Percentiles rank a stretch among this genome's conserved stretches.
Conservation (phyloP, 2,329 filamentous ascomycete genomes). For the Tolypocladium capitatum region DNA sequence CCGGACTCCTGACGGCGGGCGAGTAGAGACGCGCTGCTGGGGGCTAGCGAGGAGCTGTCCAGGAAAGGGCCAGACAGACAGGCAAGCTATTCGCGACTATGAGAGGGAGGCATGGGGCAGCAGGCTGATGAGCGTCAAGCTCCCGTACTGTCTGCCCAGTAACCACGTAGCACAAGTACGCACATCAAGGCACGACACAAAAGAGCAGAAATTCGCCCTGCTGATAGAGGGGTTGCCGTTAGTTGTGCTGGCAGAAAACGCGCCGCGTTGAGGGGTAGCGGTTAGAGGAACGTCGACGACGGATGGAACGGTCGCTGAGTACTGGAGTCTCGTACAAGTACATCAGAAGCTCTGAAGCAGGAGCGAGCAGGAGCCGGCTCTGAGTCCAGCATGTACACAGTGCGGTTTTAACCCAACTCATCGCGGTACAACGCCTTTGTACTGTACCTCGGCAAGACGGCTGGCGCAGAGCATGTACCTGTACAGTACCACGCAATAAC, state of each 20-base stretch:
- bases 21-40: background rate
- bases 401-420: constrained; percentile 11
- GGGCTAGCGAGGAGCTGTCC: background rate
- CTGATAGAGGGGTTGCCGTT: background rate
- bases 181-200: background rate
- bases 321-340: no score
- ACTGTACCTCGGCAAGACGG: constrained; percentile 22
- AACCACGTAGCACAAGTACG: background rate
- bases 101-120: background rate
- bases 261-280: background rate
- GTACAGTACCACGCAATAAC: constrained; percentile 23
- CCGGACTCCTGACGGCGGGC: background rate
- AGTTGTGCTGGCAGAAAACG: background rate
- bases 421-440: constrained; percentile 19
- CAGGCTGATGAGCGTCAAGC: background rate
- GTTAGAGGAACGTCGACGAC: no score
- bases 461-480: constrained; percentile 19
- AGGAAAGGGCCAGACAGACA: background rate
- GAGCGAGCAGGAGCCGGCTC: background rate
- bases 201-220: background rate
- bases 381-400: constrained; percentile 19
- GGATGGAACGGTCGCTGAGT: background rate
- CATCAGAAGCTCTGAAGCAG: no score
- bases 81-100: background rate
- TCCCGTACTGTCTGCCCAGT: background rate